Conservation (phyloP, 2,329 filamentous ascomycete species). For the Penicillium freii region DNA sequence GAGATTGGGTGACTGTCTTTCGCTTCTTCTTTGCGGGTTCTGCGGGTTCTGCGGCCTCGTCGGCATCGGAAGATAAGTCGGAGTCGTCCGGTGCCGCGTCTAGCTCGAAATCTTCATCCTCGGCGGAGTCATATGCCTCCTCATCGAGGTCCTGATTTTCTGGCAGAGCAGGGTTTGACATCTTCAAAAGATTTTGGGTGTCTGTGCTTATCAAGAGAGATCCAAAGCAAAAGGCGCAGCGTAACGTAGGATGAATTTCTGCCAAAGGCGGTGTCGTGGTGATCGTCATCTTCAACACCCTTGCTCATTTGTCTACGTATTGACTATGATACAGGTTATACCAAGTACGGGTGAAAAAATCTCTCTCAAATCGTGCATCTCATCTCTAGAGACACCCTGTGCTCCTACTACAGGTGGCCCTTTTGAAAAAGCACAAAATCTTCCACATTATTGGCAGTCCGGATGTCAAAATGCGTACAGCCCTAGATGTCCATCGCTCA, state of each 20-base stretch:
- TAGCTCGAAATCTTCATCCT: constrained; percentile 41
- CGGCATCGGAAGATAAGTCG: constrained; percentile 35
- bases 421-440: neutral
- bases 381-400: neutral
- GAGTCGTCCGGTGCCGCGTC: constrained; percentile 36
- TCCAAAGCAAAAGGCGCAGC: constrained; percentile 1
- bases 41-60: constrained; percentile 29
- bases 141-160: constrained; percentile 30
- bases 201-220: neutral
- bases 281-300: neutral
- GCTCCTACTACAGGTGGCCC: neutral
- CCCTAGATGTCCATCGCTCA: neutral
- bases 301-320: neutral
- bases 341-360: neutral
- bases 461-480: too few species aligned
- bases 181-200: constrained; percentile 6
- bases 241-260: constrained; percentile 19
- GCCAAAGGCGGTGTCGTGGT: constrained; percentile 20
- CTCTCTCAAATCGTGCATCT: neutral
- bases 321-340: neutral
- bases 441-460: neutral
- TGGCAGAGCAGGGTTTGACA: constrained; percentile 14
- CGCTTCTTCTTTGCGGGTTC: constrained; percentile 42
- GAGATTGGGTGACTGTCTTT: constrained; percentile 29
- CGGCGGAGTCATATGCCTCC: constrained; percentile 39